Conservation (phyloP, 768 basidiomycete genomes). For the Myochromella boudieri region DNA sequence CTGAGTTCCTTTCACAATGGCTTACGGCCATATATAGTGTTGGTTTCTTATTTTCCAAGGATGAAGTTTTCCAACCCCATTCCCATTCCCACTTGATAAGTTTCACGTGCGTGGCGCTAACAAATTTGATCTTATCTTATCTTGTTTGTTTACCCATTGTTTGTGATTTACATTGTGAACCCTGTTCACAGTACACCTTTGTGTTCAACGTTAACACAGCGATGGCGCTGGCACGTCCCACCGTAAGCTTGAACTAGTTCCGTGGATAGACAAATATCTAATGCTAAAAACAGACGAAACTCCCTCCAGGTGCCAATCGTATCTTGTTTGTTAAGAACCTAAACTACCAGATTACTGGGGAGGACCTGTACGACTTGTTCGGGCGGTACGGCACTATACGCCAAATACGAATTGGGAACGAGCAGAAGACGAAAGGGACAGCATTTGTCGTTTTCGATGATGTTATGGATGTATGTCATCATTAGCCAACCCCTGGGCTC, state of each 20-base stretch:
- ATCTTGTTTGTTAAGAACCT: slow-evolving; percentile 93
- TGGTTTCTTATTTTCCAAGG: too few species aligned
- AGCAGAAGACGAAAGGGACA: slow-evolving; percentile 90
- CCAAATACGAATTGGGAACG: slow-evolving; percentile 92
- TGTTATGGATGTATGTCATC: slow-evolving; percentile 81
- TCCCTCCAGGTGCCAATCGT: slow-evolving; percentile 90
- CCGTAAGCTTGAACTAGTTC: slow-evolving; percentile 42
- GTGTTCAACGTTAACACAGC: slow-evolving; percentile 4
- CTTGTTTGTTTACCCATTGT: background rate
- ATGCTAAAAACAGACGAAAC: slow-evolving; percentile 56
- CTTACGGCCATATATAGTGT: too few species aligned
- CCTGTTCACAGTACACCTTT: slow-evolving; percentile 1
- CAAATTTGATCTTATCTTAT: background rate
- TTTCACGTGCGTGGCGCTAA: too few species aligned
- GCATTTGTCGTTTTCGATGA: slow-evolving; percentile 97
- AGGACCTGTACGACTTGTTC: slow-evolving; percentile 95
- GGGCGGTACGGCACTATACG: slow-evolving; percentile 96
- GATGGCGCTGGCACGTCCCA: slow-evolving; percentile 72
- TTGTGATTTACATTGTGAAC: background rate
- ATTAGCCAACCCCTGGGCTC: background rate
- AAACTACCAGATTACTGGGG: slow-evolving; percentile 89
- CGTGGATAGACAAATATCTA: background rate
- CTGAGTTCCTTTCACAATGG: too few species aligned
- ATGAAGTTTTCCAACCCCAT: too few species aligned
- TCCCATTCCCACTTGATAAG: too few species aligned